Evolutionary conservation across 495 filamentous ascomycete genomes (phyloP).

Genomic region (Cercophora newfieldiana): DNA sequence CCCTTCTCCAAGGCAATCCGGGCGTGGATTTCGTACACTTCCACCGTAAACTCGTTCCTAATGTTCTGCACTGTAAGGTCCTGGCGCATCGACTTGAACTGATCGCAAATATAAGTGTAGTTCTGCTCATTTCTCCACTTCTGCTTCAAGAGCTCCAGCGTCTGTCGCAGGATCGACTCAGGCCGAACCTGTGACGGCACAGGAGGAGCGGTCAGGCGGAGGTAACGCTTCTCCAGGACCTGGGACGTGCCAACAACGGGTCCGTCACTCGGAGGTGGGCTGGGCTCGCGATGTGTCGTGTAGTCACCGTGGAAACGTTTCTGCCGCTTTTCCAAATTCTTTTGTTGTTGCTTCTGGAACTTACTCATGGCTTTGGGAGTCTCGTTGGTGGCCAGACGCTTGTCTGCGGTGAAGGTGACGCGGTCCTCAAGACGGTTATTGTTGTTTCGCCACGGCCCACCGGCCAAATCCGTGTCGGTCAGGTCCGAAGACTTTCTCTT

Average conservation of each 20-base stretch:
- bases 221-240: conserved; percentile 88
- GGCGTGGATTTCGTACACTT: conserved; percentile 96
- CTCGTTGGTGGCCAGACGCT: conserved; percentile 53
- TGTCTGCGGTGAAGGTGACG: conserved; percentile 62
- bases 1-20: conserved; percentile 97
- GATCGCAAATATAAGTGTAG: conserved; percentile 96
- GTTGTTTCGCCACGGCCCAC: conserved; percentile 74
- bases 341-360: conserved; percentile 66
- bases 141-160: conserved; percentile 83
- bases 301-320: conserved; percentile 78
- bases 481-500: conserved; percentile 82
- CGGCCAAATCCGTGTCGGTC: conserved; percentile 39
- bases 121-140: conserved; percentile 95
- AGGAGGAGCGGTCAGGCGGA: conserved; percentile 87
- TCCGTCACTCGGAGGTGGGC: conserved; percentile 61
- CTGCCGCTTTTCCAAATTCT: conserved; percentile 72
- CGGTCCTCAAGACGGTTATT: conserved; percentile 74
- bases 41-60: conserved; percentile 91
- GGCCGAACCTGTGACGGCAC: conserved; percentile 86
- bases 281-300: conserved; percentile 62
- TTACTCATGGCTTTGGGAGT: conserved; percentile 65
- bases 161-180: conserved; percentile 73
- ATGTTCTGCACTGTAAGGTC: conserved; percentile 98
- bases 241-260: conserved; percentile 85
- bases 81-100: conserved; percentile 98